These are phyloP conservation scores for Globisporangium ultimum DNA, from an alignment of 352 stramenopile genomes.

Conservation along the genomic window DNA sequence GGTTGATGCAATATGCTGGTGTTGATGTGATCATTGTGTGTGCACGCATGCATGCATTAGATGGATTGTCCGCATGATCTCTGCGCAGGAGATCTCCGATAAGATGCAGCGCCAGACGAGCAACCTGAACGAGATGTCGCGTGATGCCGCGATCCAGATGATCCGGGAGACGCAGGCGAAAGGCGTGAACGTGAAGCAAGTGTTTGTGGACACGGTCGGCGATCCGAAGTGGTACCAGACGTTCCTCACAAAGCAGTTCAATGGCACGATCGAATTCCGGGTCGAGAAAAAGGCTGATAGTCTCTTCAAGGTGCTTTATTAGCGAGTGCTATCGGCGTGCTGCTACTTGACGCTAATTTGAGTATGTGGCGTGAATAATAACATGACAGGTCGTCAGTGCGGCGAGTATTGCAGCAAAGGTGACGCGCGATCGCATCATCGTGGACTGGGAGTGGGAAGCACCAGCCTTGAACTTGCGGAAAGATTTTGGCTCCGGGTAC, in stretches of 20 bases:
- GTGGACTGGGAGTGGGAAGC: conserved; percentile 89
- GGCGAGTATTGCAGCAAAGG: conserved; percentile 93
- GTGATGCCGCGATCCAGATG: conserved; percentile 91
- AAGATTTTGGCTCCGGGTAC: conserved; percentile 88
- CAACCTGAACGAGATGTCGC: conserved; percentile 94
- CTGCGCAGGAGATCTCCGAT: conserved; percentile 91
- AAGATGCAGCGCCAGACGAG: conserved; percentile 92
- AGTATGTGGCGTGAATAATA: background rate
- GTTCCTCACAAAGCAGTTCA: conserved; percentile 90
- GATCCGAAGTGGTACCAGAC: conserved; percentile 89
- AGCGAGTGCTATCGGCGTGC: no score
- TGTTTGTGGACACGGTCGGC: conserved; percentile 95
- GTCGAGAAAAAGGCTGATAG: conserved; percentile 97
- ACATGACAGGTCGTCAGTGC: conserved; percentile 83
- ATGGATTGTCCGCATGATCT: conserved; percentile 89
- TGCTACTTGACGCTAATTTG: background rate
- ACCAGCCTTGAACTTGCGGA: conserved; percentile 47
- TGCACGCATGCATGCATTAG: conserved; percentile 24
- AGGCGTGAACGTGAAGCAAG: conserved; percentile 83
- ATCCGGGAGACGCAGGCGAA: conserved; percentile 88
- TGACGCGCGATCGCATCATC: conserved; percentile 89
- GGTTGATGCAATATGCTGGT: background rate
- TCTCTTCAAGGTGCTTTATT: conserved; percentile 86
- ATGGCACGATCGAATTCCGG: conserved; percentile 88
- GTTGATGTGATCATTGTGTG: background rate